phyloP scores from a whole-genome alignment of 306 rosid species.

The Quercus alba region DNA sequence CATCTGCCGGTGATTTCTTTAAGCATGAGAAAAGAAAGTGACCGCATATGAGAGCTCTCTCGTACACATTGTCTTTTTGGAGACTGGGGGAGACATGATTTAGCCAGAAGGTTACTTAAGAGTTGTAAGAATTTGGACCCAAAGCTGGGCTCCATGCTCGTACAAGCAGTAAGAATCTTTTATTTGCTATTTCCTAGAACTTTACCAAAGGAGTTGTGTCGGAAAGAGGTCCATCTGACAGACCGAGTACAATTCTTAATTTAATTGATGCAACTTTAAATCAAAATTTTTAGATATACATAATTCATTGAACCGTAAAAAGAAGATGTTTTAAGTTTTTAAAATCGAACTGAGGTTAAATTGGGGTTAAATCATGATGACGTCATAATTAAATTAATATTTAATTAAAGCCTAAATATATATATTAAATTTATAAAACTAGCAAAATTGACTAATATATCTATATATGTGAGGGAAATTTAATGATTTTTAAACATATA shows the following conservation, averaged over 20 bases:
- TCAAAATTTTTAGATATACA: too few relatives aligned
- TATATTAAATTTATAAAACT: too few relatives aligned
- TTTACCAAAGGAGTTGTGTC: not conserved
- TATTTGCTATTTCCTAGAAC: not conserved
- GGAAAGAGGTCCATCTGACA: not conserved
- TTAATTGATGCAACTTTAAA: not conserved
- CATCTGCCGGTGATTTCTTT: not conserved
- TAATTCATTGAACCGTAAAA: too few relatives aligned
- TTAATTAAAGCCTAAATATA: too few relatives aligned
- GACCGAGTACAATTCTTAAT: not conserved
- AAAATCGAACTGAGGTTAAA: too few relatives aligned
- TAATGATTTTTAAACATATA: too few relatives aligned
- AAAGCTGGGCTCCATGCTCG: not conserved
- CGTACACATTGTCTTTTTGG: not conserved
- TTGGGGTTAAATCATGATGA: accelerated
- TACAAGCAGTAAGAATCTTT: too few relatives aligned
- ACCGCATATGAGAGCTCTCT: not conserved
- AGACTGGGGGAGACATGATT: not conserved
- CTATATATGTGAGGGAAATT: too few relatives aligned
- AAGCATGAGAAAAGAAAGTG: not conserved
- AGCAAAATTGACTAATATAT: too few relatives aligned
- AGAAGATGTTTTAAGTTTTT: too few relatives aligned
- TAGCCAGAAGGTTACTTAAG: not conserved
- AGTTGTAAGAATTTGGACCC: not conserved
- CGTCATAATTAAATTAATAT: too few relatives aligned